Evolutionary conservation across 1,139 yeast genomes (phyloP).

Genomic region (Entelexis sorbosivorans): DNA sequence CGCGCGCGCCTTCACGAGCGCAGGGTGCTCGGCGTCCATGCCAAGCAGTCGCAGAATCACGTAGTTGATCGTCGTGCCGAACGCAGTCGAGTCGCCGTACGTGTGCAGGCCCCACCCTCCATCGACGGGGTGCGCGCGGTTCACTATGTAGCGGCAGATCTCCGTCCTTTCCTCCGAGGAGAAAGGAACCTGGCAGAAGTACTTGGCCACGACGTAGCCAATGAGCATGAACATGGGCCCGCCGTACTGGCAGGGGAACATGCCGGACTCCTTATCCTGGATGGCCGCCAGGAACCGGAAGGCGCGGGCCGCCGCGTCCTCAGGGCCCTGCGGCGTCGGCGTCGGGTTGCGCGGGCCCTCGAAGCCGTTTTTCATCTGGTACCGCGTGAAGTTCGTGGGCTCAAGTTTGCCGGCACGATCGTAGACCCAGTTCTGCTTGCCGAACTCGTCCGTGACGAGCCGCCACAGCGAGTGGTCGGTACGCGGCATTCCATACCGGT

Average conservation of each 20-base stretch:
- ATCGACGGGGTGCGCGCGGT: conserved; percentile 90
- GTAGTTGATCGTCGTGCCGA: conserved; percentile 86
- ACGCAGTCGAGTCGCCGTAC: conserved; percentile 84
- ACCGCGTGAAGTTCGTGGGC: conserved; percentile 38
- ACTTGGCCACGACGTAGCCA: conserved; percentile 70
- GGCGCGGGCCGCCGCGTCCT: conserved; percentile 60
- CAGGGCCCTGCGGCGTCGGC: conserved; percentile 33
- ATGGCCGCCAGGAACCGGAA: conserved; percentile 56
- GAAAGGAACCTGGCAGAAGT: conserved; percentile 57
- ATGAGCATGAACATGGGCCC: conserved; percentile 97
- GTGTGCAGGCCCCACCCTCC: conserved; percentile 99
- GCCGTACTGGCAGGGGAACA: conserved; percentile 82
- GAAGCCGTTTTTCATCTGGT: conserved; percentile 46
- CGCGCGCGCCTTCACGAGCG: conserved; percentile 63
- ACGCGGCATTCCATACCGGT: conserved; percentile 41
- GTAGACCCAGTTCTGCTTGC: conserved; percentile 78
- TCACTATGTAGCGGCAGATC: conserved; percentile 70
- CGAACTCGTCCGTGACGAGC: conserved; percentile 54
- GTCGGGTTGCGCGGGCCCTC: conserved; percentile 22
- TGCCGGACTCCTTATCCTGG: conserved; percentile 62
- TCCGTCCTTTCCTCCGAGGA: conserved; percentile 58
- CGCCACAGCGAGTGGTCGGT: conserved; percentile 75
- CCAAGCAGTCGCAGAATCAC: conserved; percentile 71
- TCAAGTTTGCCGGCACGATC: conserved; percentile 27
- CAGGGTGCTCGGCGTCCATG: conserved; percentile 59